These are phyloP conservation scores for Eutrema heterophyllum DNA, from an alignment of 345 rosid species.

Conservation along the genomic window DNA sequence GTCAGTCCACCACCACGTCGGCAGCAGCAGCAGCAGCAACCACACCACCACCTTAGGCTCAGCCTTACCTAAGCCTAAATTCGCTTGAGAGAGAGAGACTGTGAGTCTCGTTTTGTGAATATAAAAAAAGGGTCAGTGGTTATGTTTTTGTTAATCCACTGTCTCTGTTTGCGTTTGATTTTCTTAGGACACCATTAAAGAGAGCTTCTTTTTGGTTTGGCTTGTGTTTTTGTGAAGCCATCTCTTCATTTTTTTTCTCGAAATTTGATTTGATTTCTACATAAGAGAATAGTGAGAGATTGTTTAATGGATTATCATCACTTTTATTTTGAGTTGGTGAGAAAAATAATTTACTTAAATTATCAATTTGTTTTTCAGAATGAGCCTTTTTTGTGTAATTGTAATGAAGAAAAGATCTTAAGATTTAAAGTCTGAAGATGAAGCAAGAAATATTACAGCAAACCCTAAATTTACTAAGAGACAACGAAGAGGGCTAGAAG, in stretches of 20 bases:
- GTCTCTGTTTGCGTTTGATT: constrained; percentile 13
- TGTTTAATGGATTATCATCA: neutral
- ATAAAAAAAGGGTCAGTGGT: constrained; percentile 1
- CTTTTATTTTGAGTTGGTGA: neutral
- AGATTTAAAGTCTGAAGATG: neutral
- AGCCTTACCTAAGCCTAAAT: constrained; percentile 51
- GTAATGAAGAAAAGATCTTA: neutral
- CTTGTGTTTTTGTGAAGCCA: neutral
- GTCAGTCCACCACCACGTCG: constrained; percentile 3
- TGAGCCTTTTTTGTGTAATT: neutral
- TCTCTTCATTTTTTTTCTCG: neutral
- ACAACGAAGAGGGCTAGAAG: neutral
- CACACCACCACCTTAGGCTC: constrained; percentile 30
- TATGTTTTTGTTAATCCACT: constrained; percentile 13
- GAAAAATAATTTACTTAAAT: neutral
- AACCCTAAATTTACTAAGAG: neutral
- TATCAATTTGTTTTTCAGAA: neutral
- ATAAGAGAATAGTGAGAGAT: neutral
- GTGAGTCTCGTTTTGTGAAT: constrained; percentile 2
- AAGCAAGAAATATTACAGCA: neutral
- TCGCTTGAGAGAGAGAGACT: neutral
- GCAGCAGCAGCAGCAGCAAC: neutral
- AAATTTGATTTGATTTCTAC: neutral
- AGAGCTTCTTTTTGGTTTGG: neutral
- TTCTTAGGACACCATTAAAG: neutral